These are phyloP conservation scores for Thuidium tamariscinum DNA, from an alignment of 225 moss, liverwort and hornwort species.

Conservation along the genomic window DNA sequence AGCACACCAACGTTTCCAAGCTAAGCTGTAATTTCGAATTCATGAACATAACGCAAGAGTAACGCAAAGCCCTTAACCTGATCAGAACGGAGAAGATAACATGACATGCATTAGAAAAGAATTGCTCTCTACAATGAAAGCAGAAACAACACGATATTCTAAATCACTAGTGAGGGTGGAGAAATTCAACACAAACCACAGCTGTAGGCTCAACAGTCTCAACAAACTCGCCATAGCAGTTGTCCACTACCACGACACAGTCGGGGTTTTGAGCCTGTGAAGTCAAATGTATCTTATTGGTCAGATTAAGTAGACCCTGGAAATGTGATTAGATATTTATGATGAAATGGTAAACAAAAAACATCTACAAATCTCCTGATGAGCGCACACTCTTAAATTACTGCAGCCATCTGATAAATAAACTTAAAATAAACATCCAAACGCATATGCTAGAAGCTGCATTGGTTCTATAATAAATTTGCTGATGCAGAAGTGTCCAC, in stretches of 20 bases:
- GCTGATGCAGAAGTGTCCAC: background rate
- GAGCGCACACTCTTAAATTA: background rate
- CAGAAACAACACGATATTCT: background rate
- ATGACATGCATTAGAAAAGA: background rate
- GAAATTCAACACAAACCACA: conserved; percentile 43
- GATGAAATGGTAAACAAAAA: background rate
- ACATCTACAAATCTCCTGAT: background rate
- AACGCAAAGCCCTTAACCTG: background rate
- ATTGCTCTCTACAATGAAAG: background rate
- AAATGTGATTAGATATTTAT: background rate
- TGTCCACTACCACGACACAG: conserved; percentile 80
- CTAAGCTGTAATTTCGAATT: background rate
- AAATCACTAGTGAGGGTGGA: background rate
- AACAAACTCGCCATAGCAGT: conserved; percentile 94
- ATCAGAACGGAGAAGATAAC: background rate
- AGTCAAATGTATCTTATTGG: background rate
- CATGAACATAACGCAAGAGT: background rate
- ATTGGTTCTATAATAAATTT: background rate
- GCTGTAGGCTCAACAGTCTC: conserved; percentile 76
- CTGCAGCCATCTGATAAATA: background rate
- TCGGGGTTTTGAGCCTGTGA: conserved; percentile 65
- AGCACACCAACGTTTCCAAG: background rate
- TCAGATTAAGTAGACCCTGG: background rate
- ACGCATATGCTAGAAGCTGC: background rate
- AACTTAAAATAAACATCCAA: background rate